A percentile compares a stretch with the other conserved stretches of the same genome.
Conservation (phyloP, 495 filamentous ascomycete genomes). For the Podospora anserina region DNA sequence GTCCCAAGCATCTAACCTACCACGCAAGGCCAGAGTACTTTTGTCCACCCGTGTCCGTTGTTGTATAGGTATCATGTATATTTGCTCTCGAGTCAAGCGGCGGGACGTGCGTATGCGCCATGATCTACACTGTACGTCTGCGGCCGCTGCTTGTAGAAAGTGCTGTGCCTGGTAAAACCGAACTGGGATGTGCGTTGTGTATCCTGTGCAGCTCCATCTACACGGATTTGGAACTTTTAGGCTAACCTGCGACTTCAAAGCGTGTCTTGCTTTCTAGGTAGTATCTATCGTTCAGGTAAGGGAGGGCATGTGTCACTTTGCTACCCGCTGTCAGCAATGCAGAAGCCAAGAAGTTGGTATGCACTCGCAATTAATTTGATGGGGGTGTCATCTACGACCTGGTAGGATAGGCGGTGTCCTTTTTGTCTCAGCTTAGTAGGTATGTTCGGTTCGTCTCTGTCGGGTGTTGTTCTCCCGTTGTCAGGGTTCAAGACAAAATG, state of each 20-base stretch:
- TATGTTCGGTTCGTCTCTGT: not conserved
- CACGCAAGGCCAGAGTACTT: not conserved
- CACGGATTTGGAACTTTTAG: not conserved
- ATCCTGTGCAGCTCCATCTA: not conserved
- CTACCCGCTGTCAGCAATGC: not conserved
- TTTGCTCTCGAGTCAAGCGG: not conserved
- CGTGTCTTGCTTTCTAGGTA: not conserved
- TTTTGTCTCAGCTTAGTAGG: not conserved
- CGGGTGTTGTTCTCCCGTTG: not conserved
- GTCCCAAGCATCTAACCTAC: not conserved
- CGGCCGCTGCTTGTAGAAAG: not conserved
- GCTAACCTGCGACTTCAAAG: not conserved
- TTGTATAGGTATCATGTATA: not conserved
- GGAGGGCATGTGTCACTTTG: not conserved
- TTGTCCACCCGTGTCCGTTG: not conserved
- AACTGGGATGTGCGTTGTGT: not conserved
- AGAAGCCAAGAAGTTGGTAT: not conserved
- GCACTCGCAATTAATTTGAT: not conserved
- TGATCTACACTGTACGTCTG: not conserved
- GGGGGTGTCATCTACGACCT: not conserved
- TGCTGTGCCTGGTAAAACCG: not conserved
- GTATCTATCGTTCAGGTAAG: not conserved
- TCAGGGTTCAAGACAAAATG: not conserved
- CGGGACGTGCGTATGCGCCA: not conserved
- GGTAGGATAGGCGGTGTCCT: not conserved